A percentile compares a stretch with the other conserved stretches of the same genome.
phyloP scores from a whole-genome alignment of 1,284 basidiomycete species.

The Macrocystidia cucumis region DNA sequence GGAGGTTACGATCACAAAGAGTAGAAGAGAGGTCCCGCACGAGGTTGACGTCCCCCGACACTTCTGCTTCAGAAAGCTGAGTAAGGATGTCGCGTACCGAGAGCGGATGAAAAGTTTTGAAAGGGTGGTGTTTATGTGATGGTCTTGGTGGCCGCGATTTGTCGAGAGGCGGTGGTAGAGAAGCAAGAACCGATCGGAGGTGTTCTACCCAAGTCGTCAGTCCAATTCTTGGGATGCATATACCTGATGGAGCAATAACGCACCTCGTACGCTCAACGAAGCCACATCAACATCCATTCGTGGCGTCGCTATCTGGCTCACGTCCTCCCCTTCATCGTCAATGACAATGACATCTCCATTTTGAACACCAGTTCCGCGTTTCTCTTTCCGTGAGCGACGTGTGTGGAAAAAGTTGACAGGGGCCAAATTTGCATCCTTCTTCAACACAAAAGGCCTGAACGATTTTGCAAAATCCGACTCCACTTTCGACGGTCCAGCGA shows the following conservation, averaged over 20 bases:
- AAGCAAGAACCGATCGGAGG: conserved; percentile 28
- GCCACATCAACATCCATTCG: not conserved
- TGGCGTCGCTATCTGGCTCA: conserved; percentile 6
- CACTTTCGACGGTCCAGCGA: too few species aligned
- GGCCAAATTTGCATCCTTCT: conserved; percentile 64
- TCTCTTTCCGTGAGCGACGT: conserved; percentile 19
- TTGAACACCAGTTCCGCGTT: conserved; percentile 11
- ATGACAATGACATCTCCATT: conserved; percentile 45
- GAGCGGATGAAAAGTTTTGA: conserved; percentile 25
- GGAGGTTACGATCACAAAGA: conserved; percentile 47
- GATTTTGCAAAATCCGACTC: conserved; percentile 62
- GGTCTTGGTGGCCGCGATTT: conserved; percentile 13
- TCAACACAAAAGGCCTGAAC: conserved; percentile 73
- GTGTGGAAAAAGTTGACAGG: conserved; percentile 61
- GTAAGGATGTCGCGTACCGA: conserved; percentile 49
- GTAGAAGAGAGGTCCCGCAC: conserved; percentile 49
- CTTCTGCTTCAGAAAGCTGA: conserved; percentile 68
- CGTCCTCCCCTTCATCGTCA: conserved; percentile 44
- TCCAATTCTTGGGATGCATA: not conserved
- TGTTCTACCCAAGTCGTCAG: conserved; percentile 26
- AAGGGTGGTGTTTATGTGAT: conserved; percentile 10
- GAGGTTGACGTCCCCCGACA: conserved; percentile 56
- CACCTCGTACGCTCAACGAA: too few species aligned
- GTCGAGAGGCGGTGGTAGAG: conserved; percentile 22
- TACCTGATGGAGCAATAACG: too few species aligned